Conservation (phyloP, 805 yeast species). For the Metschnikowia matae region DNA sequence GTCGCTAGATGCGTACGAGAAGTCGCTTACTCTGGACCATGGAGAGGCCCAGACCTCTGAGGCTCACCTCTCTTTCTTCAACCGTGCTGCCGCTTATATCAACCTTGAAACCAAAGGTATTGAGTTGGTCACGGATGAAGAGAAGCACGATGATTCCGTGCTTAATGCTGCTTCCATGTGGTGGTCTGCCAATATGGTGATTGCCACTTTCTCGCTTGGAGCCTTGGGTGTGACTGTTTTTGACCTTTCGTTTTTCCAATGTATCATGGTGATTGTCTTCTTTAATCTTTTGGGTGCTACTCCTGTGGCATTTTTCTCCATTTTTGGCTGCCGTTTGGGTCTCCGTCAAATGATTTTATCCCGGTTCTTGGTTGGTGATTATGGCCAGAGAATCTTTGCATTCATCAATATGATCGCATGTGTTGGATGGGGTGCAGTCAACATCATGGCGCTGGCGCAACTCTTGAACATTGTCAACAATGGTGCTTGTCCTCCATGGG, state of each 20-base stretch:
- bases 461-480: constrained; percentile 71
- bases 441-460: constrained; percentile 86
- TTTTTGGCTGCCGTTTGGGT: constrained; percentile 81
- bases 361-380: constrained; percentile 72
- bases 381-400: constrained; percentile 72
- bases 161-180: constrained; percentile 81
- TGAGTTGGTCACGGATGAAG: constrained; percentile 75
- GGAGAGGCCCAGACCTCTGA: constrained; percentile 25
- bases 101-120: constrained; percentile 63
- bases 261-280: constrained; percentile 62
- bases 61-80: constrained; percentile 25
- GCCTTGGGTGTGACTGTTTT: constrained; percentile 55
- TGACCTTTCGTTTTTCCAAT: constrained; percentile 69
- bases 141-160: constrained; percentile 63
- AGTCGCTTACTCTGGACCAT: constrained; percentile 21
- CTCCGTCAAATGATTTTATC: constrained; percentile 84
- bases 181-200: constrained; percentile 85
- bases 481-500: constrained; percentile 78
- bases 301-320: constrained; percentile 79
- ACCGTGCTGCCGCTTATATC: constrained; percentile 31
- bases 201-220: constrained; percentile 80
- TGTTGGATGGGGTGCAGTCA: constrained; percentile 94
- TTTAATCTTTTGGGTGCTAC: constrained; percentile 68
- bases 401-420: constrained; percentile 77
- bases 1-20: constrained; percentile 24